Conservation (phyloP, 305 asterid species). For the Striga hermonthica region DNA sequence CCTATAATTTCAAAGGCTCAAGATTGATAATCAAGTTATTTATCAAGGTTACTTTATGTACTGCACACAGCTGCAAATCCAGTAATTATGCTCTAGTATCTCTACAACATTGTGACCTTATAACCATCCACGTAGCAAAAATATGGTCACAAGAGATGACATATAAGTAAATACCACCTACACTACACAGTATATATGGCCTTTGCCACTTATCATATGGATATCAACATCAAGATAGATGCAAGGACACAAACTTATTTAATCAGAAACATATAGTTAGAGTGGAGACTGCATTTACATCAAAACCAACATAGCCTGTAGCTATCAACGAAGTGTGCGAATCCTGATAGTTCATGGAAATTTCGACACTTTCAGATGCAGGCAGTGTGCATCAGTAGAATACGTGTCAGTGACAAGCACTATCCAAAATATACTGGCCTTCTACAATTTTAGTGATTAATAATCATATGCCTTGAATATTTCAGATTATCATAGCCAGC, state of each 20-base stretch:
- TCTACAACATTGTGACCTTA: constrained; percentile 26
- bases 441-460: no score
- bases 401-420: neutral
- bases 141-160: constrained; percentile 14
- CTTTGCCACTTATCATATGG: constrained; percentile 10
- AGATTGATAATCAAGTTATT: constrained; percentile 17
- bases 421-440: neutral
- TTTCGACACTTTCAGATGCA: constrained; percentile 16
- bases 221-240: constrained; percentile 17
- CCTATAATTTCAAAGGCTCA: constrained; percentile 22
- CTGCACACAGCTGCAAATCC: neutral
- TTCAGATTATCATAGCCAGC: constrained; percentile 6
- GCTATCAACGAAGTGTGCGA: constrained; percentile 1
- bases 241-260: neutral
- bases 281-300: neutral
- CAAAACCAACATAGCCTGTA: neutral
- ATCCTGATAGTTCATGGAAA: constrained; percentile 12
- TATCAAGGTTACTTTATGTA: constrained; percentile 4
- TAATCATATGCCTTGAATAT: neutral
- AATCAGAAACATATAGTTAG: neutral
- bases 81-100: constrained; percentile 8
- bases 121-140: constrained; percentile 11
- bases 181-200: neutral
- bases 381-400: constrained; percentile 4
- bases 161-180: constrained; percentile 13